Evolutionary conservation across 345 rosid species (phyloP).

Genomic region (Bruguiera parviflora): DNA sequence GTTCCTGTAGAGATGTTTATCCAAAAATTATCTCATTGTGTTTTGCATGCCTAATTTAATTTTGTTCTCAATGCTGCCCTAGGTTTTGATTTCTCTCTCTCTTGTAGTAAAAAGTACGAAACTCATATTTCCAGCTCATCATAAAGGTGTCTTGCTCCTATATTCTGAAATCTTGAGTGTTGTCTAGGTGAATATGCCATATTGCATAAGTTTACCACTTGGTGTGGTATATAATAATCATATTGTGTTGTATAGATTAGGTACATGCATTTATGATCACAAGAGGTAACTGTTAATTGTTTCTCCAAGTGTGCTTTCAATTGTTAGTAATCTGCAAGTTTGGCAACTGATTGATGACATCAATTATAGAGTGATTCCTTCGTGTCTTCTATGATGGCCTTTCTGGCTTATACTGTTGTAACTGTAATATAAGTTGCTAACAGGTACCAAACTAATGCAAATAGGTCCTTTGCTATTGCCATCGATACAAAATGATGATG

Average conservation of each 20-base stretch:
- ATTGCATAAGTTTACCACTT: background rate
- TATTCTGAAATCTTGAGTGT: background rate
- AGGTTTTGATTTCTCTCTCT: background rate
- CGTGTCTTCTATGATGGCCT: conserved; percentile 2
- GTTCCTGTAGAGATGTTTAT: background rate
- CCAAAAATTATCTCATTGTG: background rate
- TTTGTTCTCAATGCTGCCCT: too few relatives aligned
- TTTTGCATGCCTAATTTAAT: too few relatives aligned
- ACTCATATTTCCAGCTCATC: background rate
- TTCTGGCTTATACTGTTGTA: conserved; percentile 32
- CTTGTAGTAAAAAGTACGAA: background rate
- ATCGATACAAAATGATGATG: conserved; percentile 70
- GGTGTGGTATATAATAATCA: background rate
- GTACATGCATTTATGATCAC: too few relatives aligned
- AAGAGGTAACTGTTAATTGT: background rate
- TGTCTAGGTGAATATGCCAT: background rate
- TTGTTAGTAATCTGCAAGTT: background rate
- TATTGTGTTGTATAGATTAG: too few relatives aligned
- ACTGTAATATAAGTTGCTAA: conserved; percentile 48
- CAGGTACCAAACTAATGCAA: conserved; percentile 65
- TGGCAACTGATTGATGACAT: conserved; percentile 9
- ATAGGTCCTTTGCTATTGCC: conserved; percentile 67
- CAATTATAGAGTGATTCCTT: conserved; percentile 19
- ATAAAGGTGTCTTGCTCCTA: background rate
- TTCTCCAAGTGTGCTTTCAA: background rate